These are phyloP conservation scores for Geotrichum cucujoidarum DNA, from an alignment of 1,139 yeast genomes.

Conservation along the genomic window DNA sequence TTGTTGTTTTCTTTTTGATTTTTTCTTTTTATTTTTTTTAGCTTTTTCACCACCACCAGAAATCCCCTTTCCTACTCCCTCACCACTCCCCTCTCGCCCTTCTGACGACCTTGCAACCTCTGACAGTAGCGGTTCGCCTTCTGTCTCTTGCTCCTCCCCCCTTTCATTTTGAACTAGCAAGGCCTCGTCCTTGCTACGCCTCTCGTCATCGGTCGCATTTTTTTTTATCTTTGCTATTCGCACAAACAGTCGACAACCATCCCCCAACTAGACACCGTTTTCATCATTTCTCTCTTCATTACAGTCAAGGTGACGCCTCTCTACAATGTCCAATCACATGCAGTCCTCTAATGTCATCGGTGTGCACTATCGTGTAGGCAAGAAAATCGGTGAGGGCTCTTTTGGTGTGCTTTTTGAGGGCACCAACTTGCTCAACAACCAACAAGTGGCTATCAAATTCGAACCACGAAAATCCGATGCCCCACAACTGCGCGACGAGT, in stretches of 20 bases:
- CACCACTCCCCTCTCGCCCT: background rate
- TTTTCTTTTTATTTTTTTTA: background rate
- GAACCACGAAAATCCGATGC: constrained; percentile 97
- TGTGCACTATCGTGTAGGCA: constrained; percentile 88
- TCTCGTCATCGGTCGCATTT: background rate
- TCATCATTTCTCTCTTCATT: background rate
- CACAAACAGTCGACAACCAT: no score
- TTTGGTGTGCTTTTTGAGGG: constrained; percentile 97
- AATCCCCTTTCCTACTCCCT: background rate
- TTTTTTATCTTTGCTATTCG: no score
- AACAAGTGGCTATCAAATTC: constrained; percentile 66
- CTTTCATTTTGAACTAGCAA: no score
- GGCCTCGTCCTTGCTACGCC: background rate
- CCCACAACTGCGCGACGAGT: constrained; percentile 94
- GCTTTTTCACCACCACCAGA: background rate
- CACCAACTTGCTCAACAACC: constrained; percentile 74
- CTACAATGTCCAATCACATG: constrained; percentile 29
- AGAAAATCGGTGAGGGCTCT: constrained; percentile 96
- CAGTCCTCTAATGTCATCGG: constrained; percentile 52
- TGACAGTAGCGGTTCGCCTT: background rate
- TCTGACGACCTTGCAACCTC: background rate
- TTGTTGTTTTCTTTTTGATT: background rate
- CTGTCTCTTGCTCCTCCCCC: background rate
- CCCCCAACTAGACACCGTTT: background rate
- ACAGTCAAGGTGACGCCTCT: background rate